These are phyloP conservation scores for Haplosporangium sp. DNA, from an alignment of 371 early-diverging fungal genomes.

Conservation along the genomic window DNA sequence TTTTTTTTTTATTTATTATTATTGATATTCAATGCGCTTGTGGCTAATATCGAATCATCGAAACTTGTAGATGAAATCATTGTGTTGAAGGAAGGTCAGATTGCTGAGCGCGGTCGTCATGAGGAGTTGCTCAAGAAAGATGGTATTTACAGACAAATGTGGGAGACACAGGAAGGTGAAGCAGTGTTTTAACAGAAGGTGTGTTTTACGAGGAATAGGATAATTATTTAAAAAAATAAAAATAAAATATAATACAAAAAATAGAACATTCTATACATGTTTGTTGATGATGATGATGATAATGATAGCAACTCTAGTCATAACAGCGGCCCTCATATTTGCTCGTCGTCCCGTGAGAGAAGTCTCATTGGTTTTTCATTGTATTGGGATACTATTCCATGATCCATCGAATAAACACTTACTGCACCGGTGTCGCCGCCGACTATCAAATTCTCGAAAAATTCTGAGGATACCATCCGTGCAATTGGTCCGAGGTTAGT, in stretches of 20 bases:
- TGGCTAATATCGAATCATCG: neutral
- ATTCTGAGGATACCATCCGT: slow-evolving; percentile 17
- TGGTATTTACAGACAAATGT: slow-evolving; percentile 89
- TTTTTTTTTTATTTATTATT: neutral
- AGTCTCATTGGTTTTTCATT: slow-evolving; percentile 26
- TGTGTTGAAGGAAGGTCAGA: slow-evolving; percentile 76
- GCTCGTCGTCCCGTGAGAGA: slow-evolving; percentile 3
- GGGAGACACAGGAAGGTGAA: slow-evolving; percentile 79
- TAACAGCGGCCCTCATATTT: neutral
- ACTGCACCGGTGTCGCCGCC: slow-evolving; percentile 43
- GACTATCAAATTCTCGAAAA: slow-evolving; percentile 27
- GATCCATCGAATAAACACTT: slow-evolving; percentile 29
- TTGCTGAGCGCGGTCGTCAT: slow-evolving; percentile 79
- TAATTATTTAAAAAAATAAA: neutral
- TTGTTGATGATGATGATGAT: too few species aligned
- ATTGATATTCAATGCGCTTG: neutral
- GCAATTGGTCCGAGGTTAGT: slow-evolving; percentile 41
- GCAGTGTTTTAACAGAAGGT: slow-evolving; percentile 27
- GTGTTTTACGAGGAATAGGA: neutral
- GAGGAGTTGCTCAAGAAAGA: slow-evolving; percentile 68
- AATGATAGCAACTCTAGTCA: neutral
- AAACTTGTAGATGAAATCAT: slow-evolving; percentile 71
- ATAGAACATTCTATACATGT: neutral
- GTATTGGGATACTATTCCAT: slow-evolving; percentile 30
- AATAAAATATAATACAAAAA: neutral